Base-by-base conservation (phyloP, 495 filamentous ascomycete species). In the Cercophora samala region DNA sequence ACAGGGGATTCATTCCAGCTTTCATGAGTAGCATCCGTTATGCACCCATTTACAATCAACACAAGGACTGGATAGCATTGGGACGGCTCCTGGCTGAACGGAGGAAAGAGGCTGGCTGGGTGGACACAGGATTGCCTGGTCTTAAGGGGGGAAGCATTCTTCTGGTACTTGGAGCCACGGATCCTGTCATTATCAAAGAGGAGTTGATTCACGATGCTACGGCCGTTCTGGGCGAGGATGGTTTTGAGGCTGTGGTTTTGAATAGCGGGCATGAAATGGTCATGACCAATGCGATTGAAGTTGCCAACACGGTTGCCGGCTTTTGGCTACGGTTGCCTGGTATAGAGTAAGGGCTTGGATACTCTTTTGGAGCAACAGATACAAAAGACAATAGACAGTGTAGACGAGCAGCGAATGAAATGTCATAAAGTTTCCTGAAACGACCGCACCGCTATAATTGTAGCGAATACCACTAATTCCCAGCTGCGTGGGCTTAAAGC, bases 11-110 rank as follows among this genome's bases (percentile, higher is more conserved):
- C 67, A 71, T 87, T 6, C 75, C 72, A 11, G 78, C 83, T 29
- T 89, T 88, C 68, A 78, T 86, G 69, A 82, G 79, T 69, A 84
- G 80, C 18, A 84, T 88, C 25, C 74, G 79, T 22, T 69, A 83
- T 63, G 82, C 83, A 5, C 85, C 85, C 8, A 78, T 88, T n/a
- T 81, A 83, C 72, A 81, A 82, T n/a, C 80, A 84, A 71, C 74
- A 79, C n/a, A 71, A 78, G 62, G 76, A 82, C 24, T 94, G 90
- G 90, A 68, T 72, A 21, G 78, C 77, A 5, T 79, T 93, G 51
- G 85, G 85, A 1, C 66, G 67, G 21, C 74, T 82, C 29, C 75
- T 91, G 37, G 76, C 79, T 15, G 74, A 62, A 26, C 78, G 64
- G 77, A 82, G 73, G 77, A 76, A 64, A 56, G 19, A 52, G n/a